These are phyloP conservation scores for Cystobasidiaceae sp. DNA, from an alignment of 1,284 basidiomycete genomes.

Conservation along the genomic window DNA sequence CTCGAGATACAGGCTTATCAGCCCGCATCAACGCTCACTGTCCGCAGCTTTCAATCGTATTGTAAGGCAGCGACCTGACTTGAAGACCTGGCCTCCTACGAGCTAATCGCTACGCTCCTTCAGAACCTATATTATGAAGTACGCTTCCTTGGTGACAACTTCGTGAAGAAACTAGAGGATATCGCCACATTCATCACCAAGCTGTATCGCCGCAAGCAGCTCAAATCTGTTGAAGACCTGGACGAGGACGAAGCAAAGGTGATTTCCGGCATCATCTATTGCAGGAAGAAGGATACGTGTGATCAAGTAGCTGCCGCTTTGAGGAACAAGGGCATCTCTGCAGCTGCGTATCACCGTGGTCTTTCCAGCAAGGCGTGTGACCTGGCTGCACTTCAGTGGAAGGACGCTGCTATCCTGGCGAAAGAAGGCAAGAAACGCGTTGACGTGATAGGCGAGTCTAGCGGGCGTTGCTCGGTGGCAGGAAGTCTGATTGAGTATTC, in stretches of 20 bases:
- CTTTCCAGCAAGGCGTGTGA: constrained; percentile 55
- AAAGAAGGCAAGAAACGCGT: constrained; percentile 49
- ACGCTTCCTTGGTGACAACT: constrained; percentile 44
- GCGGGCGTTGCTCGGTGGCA: not conserved
- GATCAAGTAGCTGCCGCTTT: constrained; percentile 63
- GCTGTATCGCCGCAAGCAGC: constrained; percentile 50
- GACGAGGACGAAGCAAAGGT: not conserved
- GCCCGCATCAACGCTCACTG: no score
- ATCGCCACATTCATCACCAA: constrained; percentile 62
- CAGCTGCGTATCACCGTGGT: constrained; percentile 67
- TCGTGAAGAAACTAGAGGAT: constrained; percentile 58
- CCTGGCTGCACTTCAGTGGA: constrained; percentile 61
- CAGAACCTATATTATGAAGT: constrained; percentile 75
- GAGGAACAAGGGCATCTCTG: constrained; percentile 60
- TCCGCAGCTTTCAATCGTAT: constrained; percentile 25
- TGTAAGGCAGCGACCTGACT: not conserved
- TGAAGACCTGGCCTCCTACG: not conserved
- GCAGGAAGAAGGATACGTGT: constrained; percentile 61
- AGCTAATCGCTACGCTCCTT: not conserved
- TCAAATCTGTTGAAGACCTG: not conserved
- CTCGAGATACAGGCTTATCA: no score
- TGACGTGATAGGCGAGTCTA: constrained; percentile 47
- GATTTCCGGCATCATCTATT: constrained; percentile 75
- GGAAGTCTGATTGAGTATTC: constrained; percentile 49
- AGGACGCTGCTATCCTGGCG: constrained; percentile 53